A percentile compares a stretch with the other conserved stretches of the same genome.
These are phyloP conservation scores for Neophaeococcomyces aloes DNA, from an alignment of 2,329 filamentous ascomycete species.

Conservation along the genomic window DNA sequence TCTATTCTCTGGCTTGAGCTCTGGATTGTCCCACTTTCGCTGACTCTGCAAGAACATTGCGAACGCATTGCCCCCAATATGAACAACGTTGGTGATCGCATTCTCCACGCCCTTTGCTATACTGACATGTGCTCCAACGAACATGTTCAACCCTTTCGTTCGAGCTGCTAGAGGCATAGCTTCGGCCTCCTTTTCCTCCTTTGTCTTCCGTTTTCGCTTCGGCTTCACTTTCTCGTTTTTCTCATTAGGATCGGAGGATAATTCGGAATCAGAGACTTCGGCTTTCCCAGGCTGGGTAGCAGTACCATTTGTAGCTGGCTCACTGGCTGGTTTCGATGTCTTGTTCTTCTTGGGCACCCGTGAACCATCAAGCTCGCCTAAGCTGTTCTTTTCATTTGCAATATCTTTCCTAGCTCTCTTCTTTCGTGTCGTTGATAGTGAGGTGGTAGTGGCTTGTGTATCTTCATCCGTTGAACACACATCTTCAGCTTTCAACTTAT, in stretches of 20 bases:
- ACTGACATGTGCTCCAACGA: constrained; percentile 87
- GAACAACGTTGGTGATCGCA: constrained; percentile 62
- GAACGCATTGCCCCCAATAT: constrained; percentile 82
- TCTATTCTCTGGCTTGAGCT: constrained; percentile 57
- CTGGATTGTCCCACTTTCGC: constrained; percentile 82
- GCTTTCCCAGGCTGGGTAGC: background rate
- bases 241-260: too few species aligned
- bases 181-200: constrained; percentile 46
- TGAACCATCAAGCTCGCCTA: too few species aligned
- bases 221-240: constrained; percentile 1
- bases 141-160: constrained; percentile 63
- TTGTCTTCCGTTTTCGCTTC: constrained; percentile 42
- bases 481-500: background rate
- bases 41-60: constrained; percentile 94
- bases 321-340: too few species aligned
- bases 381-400: too few species aligned
- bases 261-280: too few species aligned
- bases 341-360: too few species aligned
- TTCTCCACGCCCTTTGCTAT: constrained; percentile 91
- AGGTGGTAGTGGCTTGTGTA: too few species aligned
- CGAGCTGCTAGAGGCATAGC: constrained; percentile 58
- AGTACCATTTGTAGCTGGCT: background rate
- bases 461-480: too few species aligned
- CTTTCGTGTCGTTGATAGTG: too few species aligned
- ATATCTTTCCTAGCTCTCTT: too few species aligned